Percentiles rank a stretch among this genome's conserved stretches.
phyloP scores from a whole-genome alignment of 345 rosid species.

The Litchi chinensis region DNA sequence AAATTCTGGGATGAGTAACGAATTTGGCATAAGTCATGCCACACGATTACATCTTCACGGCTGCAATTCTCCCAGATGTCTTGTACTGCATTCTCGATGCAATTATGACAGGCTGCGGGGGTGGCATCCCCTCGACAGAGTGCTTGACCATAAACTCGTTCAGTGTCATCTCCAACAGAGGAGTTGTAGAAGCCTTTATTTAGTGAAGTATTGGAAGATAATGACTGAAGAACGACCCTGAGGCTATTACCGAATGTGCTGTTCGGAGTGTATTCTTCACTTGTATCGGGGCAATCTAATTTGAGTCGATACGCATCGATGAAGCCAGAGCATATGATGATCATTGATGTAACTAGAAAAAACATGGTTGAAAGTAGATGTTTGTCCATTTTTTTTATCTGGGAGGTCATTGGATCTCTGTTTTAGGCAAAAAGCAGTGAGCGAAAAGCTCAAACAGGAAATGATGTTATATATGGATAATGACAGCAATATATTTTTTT shows the following conservation, averaged over 20 bases:
- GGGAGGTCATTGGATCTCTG: background rate
- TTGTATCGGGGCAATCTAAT: background rate
- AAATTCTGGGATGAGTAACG: conserved; percentile 32
- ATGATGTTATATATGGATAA: background rate
- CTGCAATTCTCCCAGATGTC: conserved; percentile 20
- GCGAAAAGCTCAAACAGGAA: background rate
- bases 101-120: conserved; percentile 25
- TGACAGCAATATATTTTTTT: background rate
- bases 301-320: conserved; percentile 2
- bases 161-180: conserved; percentile 13
- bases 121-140: conserved; percentile 37
- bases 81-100: conserved; percentile 30
- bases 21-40: conserved; percentile 44
- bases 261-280: no score
- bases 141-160: conserved; percentile 35
- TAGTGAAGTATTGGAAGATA: no score
- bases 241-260: no score
- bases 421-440: background rate
- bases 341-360: conserved; percentile 9
- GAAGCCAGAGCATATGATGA: background rate
- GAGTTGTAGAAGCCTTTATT: no score
- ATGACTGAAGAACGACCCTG: no score
- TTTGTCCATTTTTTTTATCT: conserved; percentile 8
- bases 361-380: background rate
- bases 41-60: conserved; percentile 28